Percentiles rank a stretch among this genome's conserved stretches.
These are phyloP conservation scores for Fusarium caatingaense DNA, from an alignment of 2,329 filamentous ascomycete genomes.

Conservation along the genomic window DNA sequence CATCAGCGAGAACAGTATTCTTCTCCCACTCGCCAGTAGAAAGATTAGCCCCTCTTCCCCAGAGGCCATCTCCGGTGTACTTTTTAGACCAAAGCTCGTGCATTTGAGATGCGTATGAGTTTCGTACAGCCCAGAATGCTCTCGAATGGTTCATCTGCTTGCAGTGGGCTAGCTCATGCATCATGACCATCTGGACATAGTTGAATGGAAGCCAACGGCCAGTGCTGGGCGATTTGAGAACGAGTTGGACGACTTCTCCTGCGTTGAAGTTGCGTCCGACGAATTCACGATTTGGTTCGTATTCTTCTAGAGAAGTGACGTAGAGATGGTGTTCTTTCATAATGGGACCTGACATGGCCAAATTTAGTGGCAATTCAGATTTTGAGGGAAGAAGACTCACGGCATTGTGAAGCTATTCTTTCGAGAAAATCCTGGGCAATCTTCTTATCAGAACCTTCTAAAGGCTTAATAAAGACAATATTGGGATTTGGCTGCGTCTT, in stretches of 20 bases:
- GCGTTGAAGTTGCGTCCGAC: conserved; percentile 91
- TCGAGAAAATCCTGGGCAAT: conserved; percentile 78
- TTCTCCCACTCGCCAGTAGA: conserved; percentile 69
- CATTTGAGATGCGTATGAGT: conserved; percentile 78
- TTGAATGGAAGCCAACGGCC: conserved; percentile 82
- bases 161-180: conserved; percentile 90
- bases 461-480: conserved; percentile 87
- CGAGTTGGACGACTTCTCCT: conserved; percentile 87
- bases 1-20: conserved; percentile 63
- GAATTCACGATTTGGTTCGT: conserved; percentile 83
- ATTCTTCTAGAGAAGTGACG: conserved; percentile 81
- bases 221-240: conserved; percentile 74
- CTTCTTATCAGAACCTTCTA: conserved; percentile 71
- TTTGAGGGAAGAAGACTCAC: conserved; percentile 52
- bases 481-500: conserved; percentile 78
- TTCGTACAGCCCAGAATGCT: conserved; percentile 83
- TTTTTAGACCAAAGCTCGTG: conserved; percentile 73
- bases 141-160: conserved; percentile 91
- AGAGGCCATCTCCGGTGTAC: conserved; percentile 85
- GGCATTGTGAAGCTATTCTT: conserved; percentile 83
- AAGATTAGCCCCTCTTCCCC: conserved; percentile 77
- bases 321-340: conserved; percentile 74
- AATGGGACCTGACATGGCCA: conserved; percentile 65
- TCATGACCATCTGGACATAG: conserved; percentile 95
- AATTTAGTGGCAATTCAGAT: conserved; percentile 3